Percentiles rank a stretch among this genome's conserved stretches.
These are phyloP conservation scores for Luffa aegyptiaca DNA, from an alignment of 306 rosid genomes.

Conservation along the genomic window DNA sequence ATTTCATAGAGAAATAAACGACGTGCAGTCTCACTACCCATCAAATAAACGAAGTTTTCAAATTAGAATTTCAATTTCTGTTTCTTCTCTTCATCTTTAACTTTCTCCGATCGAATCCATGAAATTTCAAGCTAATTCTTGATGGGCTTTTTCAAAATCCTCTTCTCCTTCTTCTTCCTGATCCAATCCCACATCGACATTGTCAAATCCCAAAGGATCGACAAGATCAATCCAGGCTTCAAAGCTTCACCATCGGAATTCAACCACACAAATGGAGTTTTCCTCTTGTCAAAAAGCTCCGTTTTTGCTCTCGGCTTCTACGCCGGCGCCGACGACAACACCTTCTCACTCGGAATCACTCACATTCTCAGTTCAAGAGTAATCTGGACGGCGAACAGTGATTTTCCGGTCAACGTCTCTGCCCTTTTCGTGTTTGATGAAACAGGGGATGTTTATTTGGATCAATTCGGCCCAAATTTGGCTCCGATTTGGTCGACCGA, in stretches of 20 bases:
- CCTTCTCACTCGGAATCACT: slow-evolving; percentile 19
- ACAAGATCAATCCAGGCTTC: slow-evolving; percentile 24
- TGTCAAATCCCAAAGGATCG: slow-evolving; percentile 13
- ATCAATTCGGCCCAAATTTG: background rate
- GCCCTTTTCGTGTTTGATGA: slow-evolving; percentile 27
- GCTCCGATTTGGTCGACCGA: slow-evolving; percentile 29
- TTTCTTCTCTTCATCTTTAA: background rate
- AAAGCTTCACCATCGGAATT: slow-evolving; percentile 17
- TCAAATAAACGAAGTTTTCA: background rate
- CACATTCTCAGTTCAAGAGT: slow-evolving; percentile 15
- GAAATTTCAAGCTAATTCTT: background rate
- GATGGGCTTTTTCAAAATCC: background rate
- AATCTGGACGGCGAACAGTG: slow-evolving; percentile 52
- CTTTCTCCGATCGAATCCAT: background rate
- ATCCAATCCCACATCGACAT: background rate
- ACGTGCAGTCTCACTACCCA: background rate
- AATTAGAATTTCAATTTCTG: background rate
- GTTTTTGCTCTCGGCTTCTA: slow-evolving; percentile 23
- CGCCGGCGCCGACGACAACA: slow-evolving; percentile 6
- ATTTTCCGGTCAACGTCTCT: slow-evolving; percentile 12
- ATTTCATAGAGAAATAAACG: background rate
- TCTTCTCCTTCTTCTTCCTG: background rate
- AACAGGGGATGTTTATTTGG: slow-evolving; percentile 28
- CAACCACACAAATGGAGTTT: slow-evolving; percentile 10
- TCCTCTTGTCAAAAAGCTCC: slow-evolving; percentile 21